Percentiles rank a stretch among this genome's conserved stretches.
These are phyloP conservation scores for Aureobasidium sp. DNA, from an alignment of 2,329 filamentous ascomycete species.

Conservation along the genomic window DNA sequence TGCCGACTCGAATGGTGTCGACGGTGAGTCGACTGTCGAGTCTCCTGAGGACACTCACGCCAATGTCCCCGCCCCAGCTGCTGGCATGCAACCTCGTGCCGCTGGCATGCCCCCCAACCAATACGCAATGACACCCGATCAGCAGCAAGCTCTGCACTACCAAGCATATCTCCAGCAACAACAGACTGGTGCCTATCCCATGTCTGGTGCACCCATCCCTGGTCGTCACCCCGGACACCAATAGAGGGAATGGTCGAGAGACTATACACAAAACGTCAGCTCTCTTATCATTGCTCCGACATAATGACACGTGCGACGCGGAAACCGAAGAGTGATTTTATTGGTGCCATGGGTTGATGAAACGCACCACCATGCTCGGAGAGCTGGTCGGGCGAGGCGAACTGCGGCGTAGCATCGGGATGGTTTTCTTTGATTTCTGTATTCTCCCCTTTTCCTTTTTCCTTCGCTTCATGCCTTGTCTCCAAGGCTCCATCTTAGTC, in stretches of 20 bases:
- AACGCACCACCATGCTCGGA: slow-evolving; percentile 10
- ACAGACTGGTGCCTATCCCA: slow-evolving; percentile 31
- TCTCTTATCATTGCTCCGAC: slow-evolving; percentile 6
- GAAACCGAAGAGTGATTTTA: slow-evolving; percentile 14
- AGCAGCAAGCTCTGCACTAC: slow-evolving; percentile 34
- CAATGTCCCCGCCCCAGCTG: slow-evolving; percentile 35
- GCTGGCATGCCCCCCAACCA: slow-evolving; percentile 23
- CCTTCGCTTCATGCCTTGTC: slow-evolving; percentile 11
- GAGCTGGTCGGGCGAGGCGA: slow-evolving; percentile 8
- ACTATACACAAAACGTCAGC: background rate
- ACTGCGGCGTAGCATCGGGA: slow-evolving; percentile 14
- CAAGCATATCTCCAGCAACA: slow-evolving; percentile 34
- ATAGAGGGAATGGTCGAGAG: slow-evolving; percentile 1
- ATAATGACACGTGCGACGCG: slow-evolving; percentile 14
- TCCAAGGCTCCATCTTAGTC: background rate
- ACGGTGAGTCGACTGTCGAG: slow-evolving; percentile 56
- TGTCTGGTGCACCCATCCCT: slow-evolving; percentile 27
- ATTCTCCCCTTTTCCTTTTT: slow-evolving; percentile 5
- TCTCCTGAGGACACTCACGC: slow-evolving; percentile 84
- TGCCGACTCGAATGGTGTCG: slow-evolving; percentile 58
- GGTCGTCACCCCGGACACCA: slow-evolving; percentile 16
- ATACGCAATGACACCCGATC: slow-evolving; percentile 32
- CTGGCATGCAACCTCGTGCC: slow-evolving; percentile 28
- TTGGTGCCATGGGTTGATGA: slow-evolving; percentile 12
- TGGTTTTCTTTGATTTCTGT: slow-evolving; percentile 8